phyloP scores from a whole-genome alignment of 768 basidiomycete genomes.

The Tephrocybe sp. region DNA sequence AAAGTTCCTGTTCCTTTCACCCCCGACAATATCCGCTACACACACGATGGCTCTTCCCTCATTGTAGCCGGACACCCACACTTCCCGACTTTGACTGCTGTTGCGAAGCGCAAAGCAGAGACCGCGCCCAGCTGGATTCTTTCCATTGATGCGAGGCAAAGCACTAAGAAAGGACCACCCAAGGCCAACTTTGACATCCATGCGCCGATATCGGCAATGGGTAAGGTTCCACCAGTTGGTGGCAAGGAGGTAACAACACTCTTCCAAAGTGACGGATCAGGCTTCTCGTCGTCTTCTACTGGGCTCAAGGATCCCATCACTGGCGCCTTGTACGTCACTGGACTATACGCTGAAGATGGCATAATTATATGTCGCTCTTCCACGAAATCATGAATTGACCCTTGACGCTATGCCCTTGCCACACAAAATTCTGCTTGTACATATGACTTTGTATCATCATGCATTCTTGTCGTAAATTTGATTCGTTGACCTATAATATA shows the following conservation, averaged over 20 bases:
- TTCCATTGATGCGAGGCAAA: slow-evolving; percentile 33
- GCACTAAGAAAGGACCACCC: slow-evolving; percentile 4
- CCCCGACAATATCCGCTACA: slow-evolving; percentile 61
- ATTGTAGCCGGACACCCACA: slow-evolving; percentile 68
- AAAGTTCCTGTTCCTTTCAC: slow-evolving; percentile 52
- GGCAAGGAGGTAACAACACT: slow-evolving; percentile 52
- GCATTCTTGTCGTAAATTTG: slow-evolving; percentile 4
- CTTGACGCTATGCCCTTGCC: background rate
- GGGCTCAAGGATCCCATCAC: slow-evolving; percentile 48
- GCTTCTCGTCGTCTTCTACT: slow-evolving; percentile 53
- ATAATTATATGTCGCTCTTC: slow-evolving; percentile 43
- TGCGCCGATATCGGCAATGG: slow-evolving; percentile 47
- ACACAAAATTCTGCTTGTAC: slow-evolving; percentile 5
- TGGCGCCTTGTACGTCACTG: slow-evolving; percentile 50
- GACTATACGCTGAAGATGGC: slow-evolving; percentile 56
- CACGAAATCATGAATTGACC: slow-evolving; percentile 8
- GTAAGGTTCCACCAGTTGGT: slow-evolving; percentile 33
- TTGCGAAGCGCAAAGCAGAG: slow-evolving; percentile 43
- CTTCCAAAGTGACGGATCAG: slow-evolving; percentile 73
- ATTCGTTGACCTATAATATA: slow-evolving; percentile 12
- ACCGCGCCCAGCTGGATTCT: slow-evolving; percentile 60
- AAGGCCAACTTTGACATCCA: slow-evolving; percentile 33
- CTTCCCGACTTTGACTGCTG: slow-evolving; percentile 46
- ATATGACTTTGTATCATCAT: slow-evolving; percentile 4
- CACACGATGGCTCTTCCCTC: slow-evolving; percentile 40